Percentiles rank a stretch among this genome's conserved stretches.
Conservation (phyloP, 1,284 basidiomycete species). For the Mycena sp. region DNA sequence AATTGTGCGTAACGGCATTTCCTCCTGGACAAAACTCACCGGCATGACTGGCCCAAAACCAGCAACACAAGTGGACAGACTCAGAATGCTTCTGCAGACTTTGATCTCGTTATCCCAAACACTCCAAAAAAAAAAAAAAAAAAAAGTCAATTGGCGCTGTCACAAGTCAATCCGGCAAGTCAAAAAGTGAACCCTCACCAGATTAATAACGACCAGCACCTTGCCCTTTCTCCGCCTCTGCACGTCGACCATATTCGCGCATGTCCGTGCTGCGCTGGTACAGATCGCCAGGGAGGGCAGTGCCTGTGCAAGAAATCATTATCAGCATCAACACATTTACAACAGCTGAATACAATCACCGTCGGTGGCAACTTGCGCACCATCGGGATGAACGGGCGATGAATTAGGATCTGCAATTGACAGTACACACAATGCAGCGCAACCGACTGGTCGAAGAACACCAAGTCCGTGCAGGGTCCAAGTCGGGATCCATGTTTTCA, state of each 20-base stretch:
- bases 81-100: too few relatives aligned
- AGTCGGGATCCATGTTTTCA: too few relatives aligned
- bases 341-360: neutral
- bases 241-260: slow-evolving; percentile 53
- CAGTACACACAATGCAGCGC: slow-evolving; percentile 57
- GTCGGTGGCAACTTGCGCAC: slow-evolving; percentile 32
- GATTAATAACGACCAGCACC: too few relatives aligned
- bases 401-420: slow-evolving; percentile 56
- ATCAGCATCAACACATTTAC: neutral
- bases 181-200: too few relatives aligned
- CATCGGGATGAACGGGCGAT: slow-evolving; percentile 61
- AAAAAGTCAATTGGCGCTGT: too few relatives aligned
- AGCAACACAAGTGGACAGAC: too few relatives aligned
- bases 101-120: too few relatives aligned
- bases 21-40: too few relatives aligned
- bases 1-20: too few relatives aligned
- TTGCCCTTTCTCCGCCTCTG: slow-evolving; percentile 42
- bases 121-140: too few relatives aligned
- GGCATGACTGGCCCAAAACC: too few relatives aligned
- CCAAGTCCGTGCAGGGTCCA: slow-evolving; percentile 30
- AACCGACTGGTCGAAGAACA: slow-evolving; percentile 57
- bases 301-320: slow-evolving; percentile 17
- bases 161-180: too few relatives aligned
- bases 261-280: slow-evolving; percentile 60
- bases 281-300: slow-evolving; percentile 62